Percentiles rank a stretch among this genome's conserved stretches.
These are phyloP conservation scores for Vitis hybrid DNA, from an alignment of 177 flowering plant genomes.

Conservation along the genomic window DNA sequence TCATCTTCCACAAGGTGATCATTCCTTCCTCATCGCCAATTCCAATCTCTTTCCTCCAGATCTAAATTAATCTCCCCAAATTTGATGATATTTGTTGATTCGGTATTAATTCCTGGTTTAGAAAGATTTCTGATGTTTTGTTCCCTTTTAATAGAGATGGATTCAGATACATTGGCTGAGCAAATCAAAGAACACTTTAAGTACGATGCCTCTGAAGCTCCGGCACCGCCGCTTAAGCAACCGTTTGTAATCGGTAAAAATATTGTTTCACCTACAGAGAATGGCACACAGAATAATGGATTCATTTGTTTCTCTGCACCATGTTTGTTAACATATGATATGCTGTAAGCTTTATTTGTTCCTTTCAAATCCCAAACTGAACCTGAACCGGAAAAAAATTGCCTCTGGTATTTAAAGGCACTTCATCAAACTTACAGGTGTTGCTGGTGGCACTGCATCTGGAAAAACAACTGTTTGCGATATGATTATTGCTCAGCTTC, in stretches of 20 bases:
- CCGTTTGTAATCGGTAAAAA: conserved; percentile 45
- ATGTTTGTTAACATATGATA: too few species aligned
- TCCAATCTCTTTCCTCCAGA: too few species aligned
- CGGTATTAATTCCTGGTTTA: not conserved
- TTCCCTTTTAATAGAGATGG: conserved; percentile 7
- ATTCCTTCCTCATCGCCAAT: too few species aligned
- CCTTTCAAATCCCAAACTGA: too few species aligned
- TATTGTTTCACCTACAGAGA: not conserved
- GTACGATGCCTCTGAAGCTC: not conserved
- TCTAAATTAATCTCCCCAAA: too few species aligned
- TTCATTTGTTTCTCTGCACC: too few species aligned
- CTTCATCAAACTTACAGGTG: conserved; percentile 26
- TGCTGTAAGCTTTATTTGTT: too few species aligned
- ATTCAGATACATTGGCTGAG: conserved; percentile 10
- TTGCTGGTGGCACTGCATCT: conserved; percentile 51
- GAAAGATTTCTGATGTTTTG: not conserved
- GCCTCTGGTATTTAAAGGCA: too few species aligned
- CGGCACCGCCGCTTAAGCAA: conserved; percentile 17
- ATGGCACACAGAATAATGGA: not conserved
- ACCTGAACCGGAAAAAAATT: too few species aligned
- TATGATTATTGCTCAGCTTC: conserved; percentile 41
- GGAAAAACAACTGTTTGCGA: conserved; percentile 50
- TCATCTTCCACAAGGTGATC: too few species aligned
- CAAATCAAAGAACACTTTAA: conserved; percentile 13
- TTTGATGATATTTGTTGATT: not conserved